Conservation (phyloP, 257 asterid species). For the Schizonepeta tenuifolia region DNA sequence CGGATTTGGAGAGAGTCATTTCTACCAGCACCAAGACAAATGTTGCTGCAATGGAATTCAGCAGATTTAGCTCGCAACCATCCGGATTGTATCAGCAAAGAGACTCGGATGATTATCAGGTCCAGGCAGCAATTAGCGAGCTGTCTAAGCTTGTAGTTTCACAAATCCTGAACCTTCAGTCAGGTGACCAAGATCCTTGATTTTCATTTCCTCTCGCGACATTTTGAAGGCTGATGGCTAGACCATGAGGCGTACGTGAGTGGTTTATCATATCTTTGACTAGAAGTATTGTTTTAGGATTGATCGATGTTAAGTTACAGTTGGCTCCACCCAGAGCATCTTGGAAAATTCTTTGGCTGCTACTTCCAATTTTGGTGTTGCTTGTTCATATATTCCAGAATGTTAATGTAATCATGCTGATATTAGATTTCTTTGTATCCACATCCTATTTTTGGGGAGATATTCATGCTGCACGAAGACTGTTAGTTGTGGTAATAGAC, state of each 20-base stretch:
- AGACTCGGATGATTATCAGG: conserved; percentile 64
- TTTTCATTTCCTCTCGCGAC: not conserved
- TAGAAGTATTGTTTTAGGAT: conserved; percentile 14
- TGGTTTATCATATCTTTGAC: not conserved
- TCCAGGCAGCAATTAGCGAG: conserved; percentile 72
- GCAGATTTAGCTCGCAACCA: conserved; percentile 46
- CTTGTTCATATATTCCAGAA: conserved; percentile 5
- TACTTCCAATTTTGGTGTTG: conserved; percentile 7
- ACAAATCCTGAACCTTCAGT: conserved; percentile 58
- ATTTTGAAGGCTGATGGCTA: not conserved
- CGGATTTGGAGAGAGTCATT: conserved; percentile 69
- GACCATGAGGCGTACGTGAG: not conserved
- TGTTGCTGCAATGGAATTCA: conserved; percentile 71
- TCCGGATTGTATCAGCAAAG: conserved; percentile 44
- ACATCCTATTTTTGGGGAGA: too few species aligned
- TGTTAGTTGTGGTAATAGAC: not conserved
- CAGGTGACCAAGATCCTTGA: conserved; percentile 54
- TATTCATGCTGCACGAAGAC: not conserved
- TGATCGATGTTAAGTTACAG: conserved; percentile 1
- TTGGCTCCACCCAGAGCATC: not conserved
- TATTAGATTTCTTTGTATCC: not conserved
- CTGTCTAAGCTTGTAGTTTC: conserved; percentile 73
- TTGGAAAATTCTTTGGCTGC: not conserved
- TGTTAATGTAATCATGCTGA: not conserved
- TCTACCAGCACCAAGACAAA: conserved; percentile 59